Evolutionary conservation across 108 stramenopile species (phyloP).

Genomic region (Cyclotella sp.): DNA sequence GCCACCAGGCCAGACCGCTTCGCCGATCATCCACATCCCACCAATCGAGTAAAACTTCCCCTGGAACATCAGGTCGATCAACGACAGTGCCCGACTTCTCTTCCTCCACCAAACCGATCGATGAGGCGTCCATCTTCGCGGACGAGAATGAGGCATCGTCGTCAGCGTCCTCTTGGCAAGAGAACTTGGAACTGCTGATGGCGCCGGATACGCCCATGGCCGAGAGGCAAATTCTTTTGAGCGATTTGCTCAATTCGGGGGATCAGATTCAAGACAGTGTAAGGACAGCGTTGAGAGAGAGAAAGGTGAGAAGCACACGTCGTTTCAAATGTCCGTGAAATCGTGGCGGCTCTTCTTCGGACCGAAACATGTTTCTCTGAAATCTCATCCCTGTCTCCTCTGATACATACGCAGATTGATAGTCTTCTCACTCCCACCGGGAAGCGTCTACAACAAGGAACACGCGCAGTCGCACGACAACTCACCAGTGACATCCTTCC

Average conservation of each 20-base stretch:
- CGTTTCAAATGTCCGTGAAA: background rate
- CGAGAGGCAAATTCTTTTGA: conserved; percentile 73
- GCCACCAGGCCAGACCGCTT: background rate
- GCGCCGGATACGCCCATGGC: conserved; percentile 72
- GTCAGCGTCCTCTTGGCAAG: conserved; percentile 62
- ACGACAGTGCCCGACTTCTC: conserved; percentile 44
- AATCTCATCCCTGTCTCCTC: background rate
- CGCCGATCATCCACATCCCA: background rate
- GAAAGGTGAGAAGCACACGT: conserved; percentile 61
- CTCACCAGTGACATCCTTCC: conserved; percentile 84
- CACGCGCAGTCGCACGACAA: conserved; percentile 83
- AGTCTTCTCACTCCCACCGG: conserved; percentile 77
- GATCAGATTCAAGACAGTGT: conserved; percentile 79
- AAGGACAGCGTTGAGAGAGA: conserved; percentile 62
- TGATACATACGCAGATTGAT: conserved; percentile 68
- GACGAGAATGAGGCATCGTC: background rate
- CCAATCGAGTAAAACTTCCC: conserved; percentile 6
- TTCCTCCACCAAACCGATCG: conserved; percentile 40
- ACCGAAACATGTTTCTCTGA: background rate
- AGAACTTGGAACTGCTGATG: conserved; percentile 69
- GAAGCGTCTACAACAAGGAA: conserved; percentile 78
- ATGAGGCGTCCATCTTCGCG: conserved; percentile 36
- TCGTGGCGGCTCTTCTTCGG: background rate
- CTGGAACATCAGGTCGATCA: background rate
- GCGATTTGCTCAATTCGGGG: conserved; percentile 71